Base-by-base conservation (phyloP, 2,329 filamentous ascomycete genomes). In the Paecilomyces niveus region DNA sequence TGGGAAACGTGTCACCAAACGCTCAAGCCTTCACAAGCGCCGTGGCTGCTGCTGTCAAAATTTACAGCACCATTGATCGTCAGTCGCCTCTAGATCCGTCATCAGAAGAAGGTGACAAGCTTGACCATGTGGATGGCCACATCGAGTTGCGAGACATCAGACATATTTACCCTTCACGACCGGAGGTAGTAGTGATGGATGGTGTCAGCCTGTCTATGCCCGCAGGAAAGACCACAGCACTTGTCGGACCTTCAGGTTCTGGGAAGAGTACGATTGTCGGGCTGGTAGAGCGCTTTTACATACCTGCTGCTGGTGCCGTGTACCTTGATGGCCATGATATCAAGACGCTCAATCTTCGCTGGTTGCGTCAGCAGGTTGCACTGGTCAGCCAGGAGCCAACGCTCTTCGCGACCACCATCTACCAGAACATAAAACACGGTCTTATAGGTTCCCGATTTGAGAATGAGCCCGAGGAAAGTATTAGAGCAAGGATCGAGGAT, bases 211-310 rank as follows among this genome's bases (percentile, higher is more conserved):
- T 99, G 1, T 74, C 82, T 0, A 88, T 97, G 39, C 91, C 92
- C 1, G 89, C 92, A 2, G 92, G 93, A 21, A 96, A 96, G 77
- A 92, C 89, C 18, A 96, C 93, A 2, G 94, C 94, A 1, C 79
- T 99, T 7, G 94, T 99, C 5, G 94, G 94, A 59, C 90, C 93
- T 0, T 97, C 93, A 10, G 94, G 93, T 10, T 95, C 89, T 45
- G 94, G 94, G 54, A 99, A 97, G 76, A 93, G 89, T 67, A 97
- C 94, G 0, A 92, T 97, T 61, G 89, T 97, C 29, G 93, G 93
- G 11, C 80, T 99, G 21, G 86, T 97, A 1, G 93, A 97, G 75
- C 85, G 94, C 18, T 97, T 97, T 73, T 99, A 99, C 72, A 86
- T 92, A 58, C 93, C 93, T 0, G 89, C 97, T 33, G 83, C 83